phyloP scores from a whole-genome alignment of 2,329 filamentous ascomycete genomes.

The Apiospora kogelbergensis region DNA sequence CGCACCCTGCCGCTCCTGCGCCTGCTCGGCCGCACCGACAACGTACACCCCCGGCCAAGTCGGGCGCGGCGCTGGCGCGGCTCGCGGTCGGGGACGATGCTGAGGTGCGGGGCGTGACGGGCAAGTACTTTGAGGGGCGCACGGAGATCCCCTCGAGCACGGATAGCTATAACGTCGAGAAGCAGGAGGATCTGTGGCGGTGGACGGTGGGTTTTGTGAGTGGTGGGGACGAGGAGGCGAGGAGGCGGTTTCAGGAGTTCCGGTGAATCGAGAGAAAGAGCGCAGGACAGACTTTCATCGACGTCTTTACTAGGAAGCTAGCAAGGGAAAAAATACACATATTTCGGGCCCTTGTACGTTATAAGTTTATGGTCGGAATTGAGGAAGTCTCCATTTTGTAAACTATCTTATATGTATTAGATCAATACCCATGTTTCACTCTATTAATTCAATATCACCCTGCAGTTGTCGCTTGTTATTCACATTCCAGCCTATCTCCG shows the following conservation, averaged over 20 bases:
- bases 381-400: too few species aligned
- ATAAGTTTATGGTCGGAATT: too few species aligned
- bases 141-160: slow-evolving; percentile 40
- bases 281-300: too few species aligned
- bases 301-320: too few species aligned
- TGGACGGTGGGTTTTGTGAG: slow-evolving; percentile 37
- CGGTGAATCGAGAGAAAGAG: not conserved
- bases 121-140: slow-evolving; percentile 44
- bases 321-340: too few species aligned
- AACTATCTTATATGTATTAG: too few species aligned
- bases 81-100: slow-evolving; percentile 35
- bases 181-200: slow-evolving; percentile 49
- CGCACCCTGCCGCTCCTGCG: slow-evolving; percentile 35
- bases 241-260: not conserved
- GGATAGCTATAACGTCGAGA: slow-evolving; percentile 41
- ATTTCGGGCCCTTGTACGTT: too few species aligned
- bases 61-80: slow-evolving; percentile 39
- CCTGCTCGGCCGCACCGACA: slow-evolving; percentile 27
- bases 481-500: too few species aligned
- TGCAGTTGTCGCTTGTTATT: too few species aligned
- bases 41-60: slow-evolving; percentile 41
- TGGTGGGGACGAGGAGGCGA: not conserved
- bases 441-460: too few species aligned
- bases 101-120: slow-evolving; percentile 31
- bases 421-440: too few species aligned